These are phyloP conservation scores for Ogataea angusta DNA, from an alignment of 805 yeast species.

Conservation along the genomic window DNA sequence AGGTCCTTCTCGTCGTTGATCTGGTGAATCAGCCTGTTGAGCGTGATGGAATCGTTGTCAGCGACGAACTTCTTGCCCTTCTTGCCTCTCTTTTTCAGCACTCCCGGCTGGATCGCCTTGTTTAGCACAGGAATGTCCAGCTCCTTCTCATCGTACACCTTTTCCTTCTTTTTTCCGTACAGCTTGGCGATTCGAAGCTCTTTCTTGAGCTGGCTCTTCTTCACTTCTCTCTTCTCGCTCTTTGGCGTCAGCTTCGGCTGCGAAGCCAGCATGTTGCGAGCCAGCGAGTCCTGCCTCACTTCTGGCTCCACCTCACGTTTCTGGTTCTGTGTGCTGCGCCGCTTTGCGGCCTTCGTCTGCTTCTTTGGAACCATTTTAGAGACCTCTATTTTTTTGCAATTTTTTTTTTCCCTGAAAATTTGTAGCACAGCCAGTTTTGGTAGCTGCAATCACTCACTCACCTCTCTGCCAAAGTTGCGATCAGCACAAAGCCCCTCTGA, in stretches of 20 bases:
- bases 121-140: slow-evolving; percentile 77
- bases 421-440: slow-evolving; percentile 9
- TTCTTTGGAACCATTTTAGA: slow-evolving; percentile 30
- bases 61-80: slow-evolving; percentile 79
- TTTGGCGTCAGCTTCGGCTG: slow-evolving; percentile 62
- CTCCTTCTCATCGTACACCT: slow-evolving; percentile 71
- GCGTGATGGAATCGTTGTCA: slow-evolving; percentile 59
- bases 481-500: not conserved
- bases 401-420: slow-evolving; percentile 6
- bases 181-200: slow-evolving; percentile 61
- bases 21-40: slow-evolving; percentile 70
- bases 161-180: slow-evolving; percentile 60
- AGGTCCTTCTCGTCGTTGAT: slow-evolving; percentile 81
- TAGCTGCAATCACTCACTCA: not conserved
- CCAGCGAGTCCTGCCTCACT: slow-evolving; percentile 61
- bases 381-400: slow-evolving; percentile 1
- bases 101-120: slow-evolving; percentile 83
- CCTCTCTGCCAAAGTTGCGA: not conserved
- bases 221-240: slow-evolving; percentile 47
- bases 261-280: slow-evolving; percentile 59
- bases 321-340: slow-evolving; percentile 49
- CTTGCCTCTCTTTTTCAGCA: slow-evolving; percentile 70
- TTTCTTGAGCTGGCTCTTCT: slow-evolving; percentile 56
- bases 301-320: slow-evolving; percentile 62
- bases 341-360: slow-evolving; percentile 58